Evolutionary conservation across 2,329 filamentous ascomycete species (phyloP).

Genomic region (Colletotrichum sp.): DNA sequence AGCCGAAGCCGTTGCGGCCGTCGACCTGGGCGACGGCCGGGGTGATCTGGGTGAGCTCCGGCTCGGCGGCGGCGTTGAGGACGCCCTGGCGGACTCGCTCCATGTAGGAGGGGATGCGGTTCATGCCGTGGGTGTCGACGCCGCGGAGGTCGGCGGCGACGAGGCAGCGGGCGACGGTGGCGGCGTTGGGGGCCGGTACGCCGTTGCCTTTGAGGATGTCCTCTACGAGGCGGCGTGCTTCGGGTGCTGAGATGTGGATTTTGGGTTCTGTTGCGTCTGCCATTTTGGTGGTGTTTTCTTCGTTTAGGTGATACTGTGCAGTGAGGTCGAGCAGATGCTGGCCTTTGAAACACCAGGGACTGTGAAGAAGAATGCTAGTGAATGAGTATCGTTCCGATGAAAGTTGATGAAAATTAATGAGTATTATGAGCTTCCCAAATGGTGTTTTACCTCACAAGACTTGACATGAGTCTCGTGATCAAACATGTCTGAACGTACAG

Average conservation of each 20-base stretch:
- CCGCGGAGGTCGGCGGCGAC: conserved; percentile 78
- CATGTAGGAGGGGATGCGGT: conserved; percentile 80
- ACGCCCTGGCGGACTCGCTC: conserved; percentile 73
- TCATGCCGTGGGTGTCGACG: conserved; percentile 79
- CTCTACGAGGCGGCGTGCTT: conserved; percentile 53
- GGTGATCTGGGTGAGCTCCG: conserved; percentile 65
- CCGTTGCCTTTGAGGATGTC: conserved; percentile 65
- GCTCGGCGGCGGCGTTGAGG: conserved; percentile 64
- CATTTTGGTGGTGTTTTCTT: neutral
- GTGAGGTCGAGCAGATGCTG: neutral
- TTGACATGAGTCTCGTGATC: neutral
- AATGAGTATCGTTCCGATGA: neutral
- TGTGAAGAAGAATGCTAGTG: neutral
- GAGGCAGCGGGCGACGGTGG: conserved; percentile 69
- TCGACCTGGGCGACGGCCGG: conserved; percentile 73
- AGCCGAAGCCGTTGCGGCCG: conserved; percentile 77
- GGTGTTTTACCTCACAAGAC: neutral
- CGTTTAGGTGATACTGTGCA: neutral
- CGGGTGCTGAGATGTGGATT: conserved; percentile 40
- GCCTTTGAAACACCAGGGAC: neutral
- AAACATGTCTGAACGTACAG: neutral
- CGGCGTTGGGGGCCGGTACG: conserved; percentile 62
- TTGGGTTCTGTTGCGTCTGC: conserved; percentile 21
- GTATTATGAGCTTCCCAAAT: neutral
- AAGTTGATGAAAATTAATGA: neutral